These are phyloP conservation scores for Strobilomyces dryophilus DNA, from an alignment of 768 basidiomycete genomes.

Conservation along the genomic window DNA sequence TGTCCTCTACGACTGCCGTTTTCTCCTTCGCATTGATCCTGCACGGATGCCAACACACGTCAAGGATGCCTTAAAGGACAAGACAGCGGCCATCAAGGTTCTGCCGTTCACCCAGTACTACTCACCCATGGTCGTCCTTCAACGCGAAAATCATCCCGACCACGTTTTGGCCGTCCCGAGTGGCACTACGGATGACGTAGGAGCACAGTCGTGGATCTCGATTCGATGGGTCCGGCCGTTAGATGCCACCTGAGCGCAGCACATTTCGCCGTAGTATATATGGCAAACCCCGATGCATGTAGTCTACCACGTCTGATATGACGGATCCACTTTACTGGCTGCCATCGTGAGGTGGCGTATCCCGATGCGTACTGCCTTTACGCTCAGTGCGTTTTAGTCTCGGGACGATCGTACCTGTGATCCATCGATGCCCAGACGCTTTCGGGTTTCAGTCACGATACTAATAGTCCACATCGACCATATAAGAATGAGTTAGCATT, in stretches of 20 bases:
- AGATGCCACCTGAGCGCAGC: constrained; percentile 21
- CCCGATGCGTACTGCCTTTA: no score
- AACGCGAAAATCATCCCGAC: constrained; percentile 16
- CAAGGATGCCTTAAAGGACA: constrained; percentile 20
- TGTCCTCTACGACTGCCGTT: constrained; percentile 64
- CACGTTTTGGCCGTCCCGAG: constrained; percentile 20
- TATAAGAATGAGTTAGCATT: not conserved
- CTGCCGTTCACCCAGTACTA: constrained; percentile 41
- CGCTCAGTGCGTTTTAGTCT: not conserved
- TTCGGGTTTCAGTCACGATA: not conserved
- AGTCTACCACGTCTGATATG: not conserved
- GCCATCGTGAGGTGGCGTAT: not conserved
- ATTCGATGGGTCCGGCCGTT: constrained; percentile 40
- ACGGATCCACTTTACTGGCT: not conserved
- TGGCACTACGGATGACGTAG: not conserved
- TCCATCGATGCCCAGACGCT: not conserved
- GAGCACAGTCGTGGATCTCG: constrained; percentile 39
- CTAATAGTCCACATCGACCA: not conserved
- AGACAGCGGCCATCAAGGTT: constrained; percentile 31
- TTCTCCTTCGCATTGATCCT: constrained; percentile 47
- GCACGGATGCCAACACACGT: constrained; percentile 40
- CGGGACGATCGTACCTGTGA: not conserved
- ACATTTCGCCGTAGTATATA: not conserved
- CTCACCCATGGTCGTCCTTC: constrained; percentile 43
- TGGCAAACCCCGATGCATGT: not conserved